Evolutionary conservation across 2,329 filamentous ascomycete species (phyloP), one percentile per base, ranked within the genome.

Genomic region (Verticillium albo-atrum): DNA sequence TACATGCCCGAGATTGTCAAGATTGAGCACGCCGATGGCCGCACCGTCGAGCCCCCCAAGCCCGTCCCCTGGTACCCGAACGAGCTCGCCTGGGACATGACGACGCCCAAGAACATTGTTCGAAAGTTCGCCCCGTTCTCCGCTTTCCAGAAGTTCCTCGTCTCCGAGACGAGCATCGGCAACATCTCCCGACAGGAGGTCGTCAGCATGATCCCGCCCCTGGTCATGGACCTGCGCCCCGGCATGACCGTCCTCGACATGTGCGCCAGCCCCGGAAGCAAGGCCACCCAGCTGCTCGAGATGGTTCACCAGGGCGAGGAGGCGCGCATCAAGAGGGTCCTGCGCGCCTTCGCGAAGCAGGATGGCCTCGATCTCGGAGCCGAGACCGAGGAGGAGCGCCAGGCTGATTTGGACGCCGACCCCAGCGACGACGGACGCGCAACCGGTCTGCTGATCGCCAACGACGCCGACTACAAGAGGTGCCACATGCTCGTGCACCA

Each of bases 101-200:
- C 93, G 53, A 98, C 94, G 6, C 92, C 95, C 63, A 99, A 98
- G 82, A 93, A 96, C 71, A 89, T 98, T 65, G 85, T 99, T 63
- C 89, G 95, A 68, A 93, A 93, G 72, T 97, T 96, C 74, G 87
- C 91, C 35, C 95, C 95, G 3, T 99, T 99, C 73, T 89, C 92
- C 55, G 89, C 91, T 28, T 98, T 99, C 77, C 95, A 99, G 74
- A 96, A 96, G 73, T 99, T 97, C 79, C 83, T 99, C 56, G 95
- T 99, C 55, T 96, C 94, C 57, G 95, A 99, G 81, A 97, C 95
- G 4, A 92, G 90, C 59, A 92, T 98, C 25, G 95, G 95, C 68
- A 99, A 98, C 74, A 98, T 99, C 69, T 97, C 91, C 75, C 87
- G 95, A 68, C 95, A 99, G 76, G 95, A 99, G 78, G 89, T 97